A percentile compares a stretch with the other conserved stretches of the same genome.
Conservation (phyloP, 192 early-diverging fungal species). For the Chytriomyces sp. region DNA sequence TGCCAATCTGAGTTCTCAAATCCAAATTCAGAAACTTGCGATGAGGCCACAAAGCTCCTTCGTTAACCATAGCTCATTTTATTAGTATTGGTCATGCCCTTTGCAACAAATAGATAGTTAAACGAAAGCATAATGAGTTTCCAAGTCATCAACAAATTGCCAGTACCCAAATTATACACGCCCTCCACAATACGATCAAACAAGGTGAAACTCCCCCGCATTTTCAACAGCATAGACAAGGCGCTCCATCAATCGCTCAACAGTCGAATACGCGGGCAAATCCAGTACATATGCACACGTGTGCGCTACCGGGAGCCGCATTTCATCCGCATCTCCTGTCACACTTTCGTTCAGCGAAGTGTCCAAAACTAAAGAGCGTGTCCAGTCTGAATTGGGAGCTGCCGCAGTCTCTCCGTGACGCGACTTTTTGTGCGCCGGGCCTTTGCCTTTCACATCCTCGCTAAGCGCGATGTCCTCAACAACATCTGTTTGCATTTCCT, state of each 20-base stretch:
- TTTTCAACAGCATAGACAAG: constrained; percentile 33
- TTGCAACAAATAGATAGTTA: no score
- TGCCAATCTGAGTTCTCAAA: no score
- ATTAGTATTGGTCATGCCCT: no score
- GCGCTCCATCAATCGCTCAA: constrained; percentile 19
- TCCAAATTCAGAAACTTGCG: no score
- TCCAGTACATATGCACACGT: constrained; percentile 28
- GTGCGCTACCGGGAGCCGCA: constrained; percentile 23
- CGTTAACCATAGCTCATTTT: no score
- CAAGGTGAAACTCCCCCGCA: constrained; percentile 27
- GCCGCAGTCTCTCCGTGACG: not conserved
- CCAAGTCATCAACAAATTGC: no score
- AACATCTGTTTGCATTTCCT: not conserved
- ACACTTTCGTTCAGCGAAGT: constrained; percentile 8
- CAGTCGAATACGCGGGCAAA: constrained; percentile 26
- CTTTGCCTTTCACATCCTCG: not conserved
- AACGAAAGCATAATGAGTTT: no score
- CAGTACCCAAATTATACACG: not conserved
- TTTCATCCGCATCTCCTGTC: constrained; percentile 6
- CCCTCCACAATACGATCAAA: constrained; percentile 5
- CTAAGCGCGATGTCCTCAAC: not conserved
- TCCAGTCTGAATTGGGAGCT: not conserved
- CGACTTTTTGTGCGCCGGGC: not conserved
- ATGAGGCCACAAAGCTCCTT: no score
- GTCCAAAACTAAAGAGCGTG: constrained; percentile 9